Evolutionary conservation across 371 early-diverging fungal species (phyloP).

Genomic region (Umbelopsis sp.): DNA sequence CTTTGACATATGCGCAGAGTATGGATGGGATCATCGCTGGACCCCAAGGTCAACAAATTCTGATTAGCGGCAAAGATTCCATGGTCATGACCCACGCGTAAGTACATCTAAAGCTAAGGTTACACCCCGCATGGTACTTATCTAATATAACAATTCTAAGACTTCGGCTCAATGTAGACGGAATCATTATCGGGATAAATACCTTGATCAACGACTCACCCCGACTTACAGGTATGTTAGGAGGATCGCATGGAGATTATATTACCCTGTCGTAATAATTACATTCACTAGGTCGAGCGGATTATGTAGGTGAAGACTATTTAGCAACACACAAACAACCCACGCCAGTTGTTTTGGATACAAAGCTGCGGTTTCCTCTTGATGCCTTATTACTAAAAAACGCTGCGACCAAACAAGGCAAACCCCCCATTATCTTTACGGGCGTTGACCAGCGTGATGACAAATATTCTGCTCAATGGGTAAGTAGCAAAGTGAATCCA

Average conservation of each 20-base stretch:
- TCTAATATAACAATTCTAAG: slow-evolving; percentile 34
- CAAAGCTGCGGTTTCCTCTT: slow-evolving; percentile 60
- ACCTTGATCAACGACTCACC: slow-evolving; percentile 89
- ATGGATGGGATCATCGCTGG: slow-evolving; percentile 85
- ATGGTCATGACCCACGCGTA: slow-evolving; percentile 79
- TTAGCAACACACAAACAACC: slow-evolving; percentile 53
- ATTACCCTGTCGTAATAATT: background rate
- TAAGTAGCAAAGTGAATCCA: background rate
- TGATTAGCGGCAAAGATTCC: slow-evolving; percentile 77
- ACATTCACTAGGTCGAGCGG: slow-evolving; percentile 27
- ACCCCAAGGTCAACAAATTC: slow-evolving; percentile 59
- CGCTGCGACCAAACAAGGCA: slow-evolving; percentile 23
- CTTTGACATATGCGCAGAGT: slow-evolving; percentile 90
- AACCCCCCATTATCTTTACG: slow-evolving; percentile 42
- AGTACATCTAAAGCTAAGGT: slow-evolving; percentile 3
- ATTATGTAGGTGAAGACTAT: slow-evolving; percentile 24
- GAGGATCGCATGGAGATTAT: background rate
- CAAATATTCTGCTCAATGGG: slow-evolving; percentile 6
- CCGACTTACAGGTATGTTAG: slow-evolving; percentile 66
- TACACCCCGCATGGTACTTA: background rate
- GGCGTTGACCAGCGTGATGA: background rate
- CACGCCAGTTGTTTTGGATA: slow-evolving; percentile 87
- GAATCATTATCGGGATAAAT: slow-evolving; percentile 88
- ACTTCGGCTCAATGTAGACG: slow-evolving; percentile 77
- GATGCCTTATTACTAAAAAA: slow-evolving; percentile 53